Percentiles rank a stretch among this genome's conserved stretches.
These are phyloP conservation scores for Fusarium irregulare DNA, from an alignment of 2,329 filamentous ascomycete species.

Conservation along the genomic window DNA sequence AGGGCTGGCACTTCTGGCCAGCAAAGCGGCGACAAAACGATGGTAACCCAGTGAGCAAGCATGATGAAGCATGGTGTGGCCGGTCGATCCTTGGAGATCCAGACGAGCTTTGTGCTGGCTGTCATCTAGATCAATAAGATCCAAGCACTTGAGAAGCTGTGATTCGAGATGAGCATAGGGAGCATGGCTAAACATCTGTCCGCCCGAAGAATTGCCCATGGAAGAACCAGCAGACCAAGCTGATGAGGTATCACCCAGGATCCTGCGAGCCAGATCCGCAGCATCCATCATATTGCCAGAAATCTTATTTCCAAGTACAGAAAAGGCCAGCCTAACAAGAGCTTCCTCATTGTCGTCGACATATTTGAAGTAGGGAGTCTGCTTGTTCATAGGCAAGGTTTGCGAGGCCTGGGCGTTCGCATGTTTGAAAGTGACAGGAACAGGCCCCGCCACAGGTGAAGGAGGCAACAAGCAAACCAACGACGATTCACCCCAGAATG, in stretches of 20 bases:
- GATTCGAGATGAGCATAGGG: constrained; percentile 69
- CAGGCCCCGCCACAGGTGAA: constrained; percentile 72
- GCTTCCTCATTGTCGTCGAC: constrained; percentile 76
- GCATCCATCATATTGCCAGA: constrained; percentile 71
- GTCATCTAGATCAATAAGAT: constrained; percentile 82
- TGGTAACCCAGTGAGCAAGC: constrained; percentile 80
- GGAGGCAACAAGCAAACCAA: constrained; percentile 83
- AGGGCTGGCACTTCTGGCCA: constrained; percentile 81
- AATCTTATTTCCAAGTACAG: constrained; percentile 72
- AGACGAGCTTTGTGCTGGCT: constrained; percentile 74
- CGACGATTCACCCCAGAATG: constrained; percentile 83
- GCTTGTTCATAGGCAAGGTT: constrained; percentile 53
- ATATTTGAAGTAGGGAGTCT: constrained; percentile 74
- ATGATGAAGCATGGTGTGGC: constrained; percentile 84
- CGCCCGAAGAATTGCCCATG: constrained; percentile 55
- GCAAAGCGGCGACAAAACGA: constrained; percentile 79
- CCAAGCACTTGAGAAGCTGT: constrained; percentile 78
- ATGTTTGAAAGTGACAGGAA: constrained; percentile 76
- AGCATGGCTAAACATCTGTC: constrained; percentile 58
- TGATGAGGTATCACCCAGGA: constrained; percentile 63
- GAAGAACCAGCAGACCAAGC: constrained; percentile 60
- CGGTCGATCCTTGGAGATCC: constrained; percentile 72
- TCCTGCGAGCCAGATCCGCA: constrained; percentile 69
- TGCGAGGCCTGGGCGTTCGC: constrained; percentile 56
- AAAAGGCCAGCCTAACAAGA: constrained; percentile 74